Evolutionary conservation across 2,329 filamentous ascomycete species (phyloP).

Genomic region (Phialophora macrospora): DNA sequence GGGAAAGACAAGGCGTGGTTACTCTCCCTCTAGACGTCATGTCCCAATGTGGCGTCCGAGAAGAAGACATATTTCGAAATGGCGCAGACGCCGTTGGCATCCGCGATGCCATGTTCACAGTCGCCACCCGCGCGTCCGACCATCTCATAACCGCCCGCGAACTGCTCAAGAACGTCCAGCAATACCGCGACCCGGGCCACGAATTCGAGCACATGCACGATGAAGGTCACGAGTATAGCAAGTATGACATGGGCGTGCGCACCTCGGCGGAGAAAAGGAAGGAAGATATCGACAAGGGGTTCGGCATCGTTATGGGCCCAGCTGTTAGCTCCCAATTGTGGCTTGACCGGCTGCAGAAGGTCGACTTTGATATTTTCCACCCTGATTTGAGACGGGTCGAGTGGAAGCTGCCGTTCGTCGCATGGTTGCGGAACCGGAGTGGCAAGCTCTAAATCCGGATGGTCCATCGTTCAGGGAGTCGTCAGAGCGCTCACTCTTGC

Average conservation of each 20-base stretch:
- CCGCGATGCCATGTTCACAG: constrained; percentile 85
- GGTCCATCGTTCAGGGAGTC: neutral
- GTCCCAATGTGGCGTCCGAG: constrained; percentile 76
- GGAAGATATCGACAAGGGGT: constrained; percentile 64
- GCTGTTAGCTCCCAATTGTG: constrained; percentile 78
- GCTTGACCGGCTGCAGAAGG: constrained; percentile 74
- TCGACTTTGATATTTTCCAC: constrained; percentile 82
- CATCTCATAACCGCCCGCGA: constrained; percentile 92
- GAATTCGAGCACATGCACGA: constrained; percentile 87
- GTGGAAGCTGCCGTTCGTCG: constrained; percentile 86
- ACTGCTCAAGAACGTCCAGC: constrained; percentile 81
- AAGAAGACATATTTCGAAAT: constrained; percentile 85
- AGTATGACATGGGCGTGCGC: constrained; percentile 46
- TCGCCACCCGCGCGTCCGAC: constrained; percentile 92
- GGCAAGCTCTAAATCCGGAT: constrained; percentile 52
- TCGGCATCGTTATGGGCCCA: constrained; percentile 72
- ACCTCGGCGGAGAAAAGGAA: constrained; percentile 29
- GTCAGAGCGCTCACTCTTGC: constrained; percentile 7
- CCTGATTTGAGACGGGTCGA: constrained; percentile 66
- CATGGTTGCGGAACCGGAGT: constrained; percentile 65
- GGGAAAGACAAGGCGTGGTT: constrained; percentile 65
- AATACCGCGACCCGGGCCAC: constrained; percentile 76
- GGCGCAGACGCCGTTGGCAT: constrained; percentile 80
- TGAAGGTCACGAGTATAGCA: constrained; percentile 64
- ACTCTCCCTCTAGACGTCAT: constrained; percentile 88